Percentiles rank a stretch among this genome's conserved stretches.
Conservation (phyloP, 257 asterid species). For the Striga asiatica region DNA sequence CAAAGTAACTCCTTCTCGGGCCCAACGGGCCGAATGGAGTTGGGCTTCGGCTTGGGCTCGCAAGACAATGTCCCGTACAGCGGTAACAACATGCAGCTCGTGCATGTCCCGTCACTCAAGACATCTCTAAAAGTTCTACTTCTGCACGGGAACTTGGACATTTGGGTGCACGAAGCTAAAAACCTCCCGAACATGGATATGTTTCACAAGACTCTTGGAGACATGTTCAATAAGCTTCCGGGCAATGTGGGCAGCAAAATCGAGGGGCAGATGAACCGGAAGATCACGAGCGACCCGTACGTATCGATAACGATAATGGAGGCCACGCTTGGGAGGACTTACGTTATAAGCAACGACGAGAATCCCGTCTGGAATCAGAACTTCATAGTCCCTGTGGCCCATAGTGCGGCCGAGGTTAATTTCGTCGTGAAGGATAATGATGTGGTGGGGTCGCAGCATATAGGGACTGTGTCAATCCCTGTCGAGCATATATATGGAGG, state of each 20-base stretch:
- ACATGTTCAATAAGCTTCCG: constrained; percentile 67
- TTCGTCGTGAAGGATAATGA: constrained; percentile 88
- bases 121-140: constrained; percentile 58
- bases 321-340: constrained; percentile 81
- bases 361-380: constrained; percentile 93
- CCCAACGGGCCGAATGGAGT: no score
- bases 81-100: constrained; percentile 42
- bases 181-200: constrained; percentile 99
- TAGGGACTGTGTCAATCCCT: constrained; percentile 79
- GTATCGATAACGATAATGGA: constrained; percentile 56
- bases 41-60: constrained; percentile 30
- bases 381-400: constrained; percentile 81
- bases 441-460: constrained; percentile 83
- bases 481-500: constrained; percentile 72
- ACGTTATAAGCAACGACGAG: constrained; percentile 64
- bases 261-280: constrained; percentile 63
- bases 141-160: constrained; percentile 82
- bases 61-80: constrained; percentile 13
- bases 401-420: constrained; percentile 66
- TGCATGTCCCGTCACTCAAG: constrained; percentile 41
- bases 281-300: constrained; percentile 93
- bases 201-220: constrained; percentile 90
- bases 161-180: constrained; percentile 78
- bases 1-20: constrained; percentile 51
- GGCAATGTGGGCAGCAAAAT: constrained; percentile 64